Percentiles rank a stretch among this genome's conserved stretches.
Evolutionary conservation across 495 filamentous ascomycete species (phyloP).

Genomic region (Cetradonia linearis): DNA sequence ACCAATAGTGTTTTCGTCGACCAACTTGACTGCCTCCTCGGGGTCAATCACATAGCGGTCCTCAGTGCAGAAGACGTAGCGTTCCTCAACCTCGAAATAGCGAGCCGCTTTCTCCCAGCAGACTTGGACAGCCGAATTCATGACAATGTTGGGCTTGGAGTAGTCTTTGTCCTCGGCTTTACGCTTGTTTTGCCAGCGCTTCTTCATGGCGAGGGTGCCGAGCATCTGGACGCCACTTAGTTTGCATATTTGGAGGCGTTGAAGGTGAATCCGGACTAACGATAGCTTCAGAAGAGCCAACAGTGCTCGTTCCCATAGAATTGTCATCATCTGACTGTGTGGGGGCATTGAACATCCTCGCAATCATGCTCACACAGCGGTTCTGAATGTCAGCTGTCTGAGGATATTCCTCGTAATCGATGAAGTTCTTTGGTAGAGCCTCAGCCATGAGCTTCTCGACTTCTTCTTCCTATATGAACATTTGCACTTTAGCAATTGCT

Average conservation of each 20-base stretch:
- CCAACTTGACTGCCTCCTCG: slow-evolving; percentile 63
- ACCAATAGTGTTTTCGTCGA: slow-evolving; percentile 93
- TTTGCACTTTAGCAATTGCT: not conserved
- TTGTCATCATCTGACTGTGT: slow-evolving; percentile 35
- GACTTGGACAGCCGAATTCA: slow-evolving; percentile 87
- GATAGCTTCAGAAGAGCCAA: slow-evolving; percentile 82
- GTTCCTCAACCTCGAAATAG: slow-evolving; percentile 89
- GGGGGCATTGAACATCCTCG: slow-evolving; percentile 72
- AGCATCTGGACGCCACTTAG: slow-evolving; percentile 32
- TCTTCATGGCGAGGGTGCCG: slow-evolving; percentile 86
- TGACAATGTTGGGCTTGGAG: slow-evolving; percentile 76
- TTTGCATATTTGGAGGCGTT: not conserved
- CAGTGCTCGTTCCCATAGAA: slow-evolving; percentile 73
- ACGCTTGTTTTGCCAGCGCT: slow-evolving; percentile 79
- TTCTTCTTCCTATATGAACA: slow-evolving; percentile 58
- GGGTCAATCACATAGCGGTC: slow-evolving; percentile 83
- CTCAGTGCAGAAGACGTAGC: slow-evolving; percentile 72
- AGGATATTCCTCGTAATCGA: slow-evolving; percentile 82
- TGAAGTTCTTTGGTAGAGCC: slow-evolving; percentile 84
- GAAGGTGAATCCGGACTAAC: slow-evolving; percentile 37
- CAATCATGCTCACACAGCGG: slow-evolving; percentile 88
- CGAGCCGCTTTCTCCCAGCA: slow-evolving; percentile 96
- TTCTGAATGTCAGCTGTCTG: slow-evolving; percentile 85
- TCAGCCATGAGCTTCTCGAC: slow-evolving; percentile 86
- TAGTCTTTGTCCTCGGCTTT: slow-evolving; percentile 63